Conservation (phyloP, 257 asterid genomes). For the Ophiorrhiza pumila region DNA sequence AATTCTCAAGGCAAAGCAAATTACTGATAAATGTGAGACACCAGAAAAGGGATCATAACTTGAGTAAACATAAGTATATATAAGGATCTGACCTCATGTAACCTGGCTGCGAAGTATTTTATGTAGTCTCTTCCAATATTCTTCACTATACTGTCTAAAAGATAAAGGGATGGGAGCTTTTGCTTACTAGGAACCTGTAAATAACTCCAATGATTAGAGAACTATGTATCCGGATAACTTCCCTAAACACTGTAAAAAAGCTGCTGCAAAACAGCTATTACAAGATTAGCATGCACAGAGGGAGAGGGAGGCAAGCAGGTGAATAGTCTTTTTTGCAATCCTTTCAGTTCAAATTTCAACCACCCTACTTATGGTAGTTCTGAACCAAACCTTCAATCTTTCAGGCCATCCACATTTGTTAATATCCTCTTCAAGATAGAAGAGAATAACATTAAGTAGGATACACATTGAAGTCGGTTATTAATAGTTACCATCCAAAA, state of each 20-base stretch:
- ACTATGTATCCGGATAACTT: background rate
- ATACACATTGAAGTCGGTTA: background rate
- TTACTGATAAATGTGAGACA: background rate
- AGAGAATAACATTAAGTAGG: background rate
- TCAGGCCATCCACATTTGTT: background rate
- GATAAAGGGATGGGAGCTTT: constrained; percentile 91
- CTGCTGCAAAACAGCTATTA: background rate
- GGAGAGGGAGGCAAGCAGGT: background rate
- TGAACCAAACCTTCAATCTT: background rate
- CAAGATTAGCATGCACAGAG: background rate
- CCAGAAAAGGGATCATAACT: background rate
- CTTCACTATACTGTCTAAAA: constrained; percentile 96
- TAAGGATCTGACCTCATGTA: constrained; percentile 69
- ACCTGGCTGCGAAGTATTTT: constrained; percentile 59
- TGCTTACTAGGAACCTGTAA: constrained; percentile 86
- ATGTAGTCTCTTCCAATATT: constrained; percentile 94
- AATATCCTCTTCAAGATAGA: background rate
- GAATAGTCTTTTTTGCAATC: background rate
- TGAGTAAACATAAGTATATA: constrained; percentile 2
- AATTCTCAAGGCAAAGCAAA: too few relatives aligned
- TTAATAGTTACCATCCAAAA: background rate
- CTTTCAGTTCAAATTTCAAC: background rate
- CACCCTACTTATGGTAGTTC: background rate
- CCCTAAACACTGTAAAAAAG: background rate
- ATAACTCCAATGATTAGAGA: constrained; percentile 34